Base-by-base conservation (phyloP, 1,284 basidiomycete genomes). In the Ganoderma boninense region DNA sequence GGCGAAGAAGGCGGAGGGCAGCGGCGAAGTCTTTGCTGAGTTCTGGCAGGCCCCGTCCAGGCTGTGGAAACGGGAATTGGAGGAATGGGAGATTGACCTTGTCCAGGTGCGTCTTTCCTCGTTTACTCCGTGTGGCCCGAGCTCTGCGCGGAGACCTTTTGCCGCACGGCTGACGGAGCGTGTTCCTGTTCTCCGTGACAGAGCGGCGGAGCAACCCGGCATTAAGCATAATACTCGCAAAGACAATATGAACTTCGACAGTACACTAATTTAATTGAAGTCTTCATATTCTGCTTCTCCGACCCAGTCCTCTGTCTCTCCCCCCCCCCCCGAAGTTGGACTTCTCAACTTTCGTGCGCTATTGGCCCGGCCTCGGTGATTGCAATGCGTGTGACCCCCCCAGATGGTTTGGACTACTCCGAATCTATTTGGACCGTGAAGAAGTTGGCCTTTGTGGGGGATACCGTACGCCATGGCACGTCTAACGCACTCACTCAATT, bases 41-140 rank as follows among this genome's bases (percentile, higher is more conserved):
- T 95, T 92, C 81, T 95, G 93, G 92, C 88, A 96, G 74, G 93
- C 92, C 14, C 95, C 95, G 0, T 78, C 85, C 59, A 86, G 88
- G 71, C 84, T 91, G 70, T 94, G 93, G 93, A 87, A 84, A 69
- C 87, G 84, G 54, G 80, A 86, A 49, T 72, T 95, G 52, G 84
- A 87, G 43, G 89, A 95, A 57, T 81, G 80, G 44, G 95, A 97
- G 84, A 92, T 96, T 69, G 91, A 95, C 63, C 90, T 94, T 59
- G 85, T 96, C 73, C 85, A 90, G 87, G 95, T 95, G 79, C 82
- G 92, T 82, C 26, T 43, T 2, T 23, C 54, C 59, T 18, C 59
- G 35, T 49, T 44, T 62, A 20, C 46, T 42, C 35, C 13, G 4
- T n/a, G 26, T 43, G 46, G 6, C 6, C 1, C 18, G 14, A 20